These are phyloP conservation scores for Viola odorata DNA, from an alignment of 345 rosid species.

Conservation along the genomic window DNA sequence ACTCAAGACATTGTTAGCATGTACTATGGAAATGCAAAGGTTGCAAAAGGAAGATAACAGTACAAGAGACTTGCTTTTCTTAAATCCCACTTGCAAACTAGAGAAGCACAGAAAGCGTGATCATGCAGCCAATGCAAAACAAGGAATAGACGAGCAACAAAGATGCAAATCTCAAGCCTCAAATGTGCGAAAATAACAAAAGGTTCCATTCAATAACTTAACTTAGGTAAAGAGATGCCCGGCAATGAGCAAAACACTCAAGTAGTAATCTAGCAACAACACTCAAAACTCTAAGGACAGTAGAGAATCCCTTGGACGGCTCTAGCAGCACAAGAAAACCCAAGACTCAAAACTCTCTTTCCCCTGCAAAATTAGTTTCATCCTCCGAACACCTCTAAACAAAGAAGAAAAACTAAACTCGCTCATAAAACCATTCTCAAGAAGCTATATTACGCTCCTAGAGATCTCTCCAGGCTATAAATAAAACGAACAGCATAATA, in stretches of 20 bases:
- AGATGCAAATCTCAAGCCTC: too few species aligned
- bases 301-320: conserved; percentile 46
- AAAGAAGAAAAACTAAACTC: conserved; percentile 14
- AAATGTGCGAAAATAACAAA: too few species aligned
- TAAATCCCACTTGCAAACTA: too few species aligned
- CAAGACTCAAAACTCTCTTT: conserved; percentile 26
- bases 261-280: neutral
- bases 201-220: too few species aligned
- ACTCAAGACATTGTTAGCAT: too few species aligned
- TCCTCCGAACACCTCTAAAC: conserved; percentile 11
- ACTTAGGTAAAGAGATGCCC: neutral
- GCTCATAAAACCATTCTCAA: conserved; percentile 25
- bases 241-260: conserved; percentile 10
- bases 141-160: too few species aligned
- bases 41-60: too few species aligned
- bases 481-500: neutral
- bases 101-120: too few species aligned
- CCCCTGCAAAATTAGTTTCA: conserved; percentile 6
- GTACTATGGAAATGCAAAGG: too few species aligned
- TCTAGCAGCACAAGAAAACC: conserved; percentile 60
- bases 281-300: neutral
- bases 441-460: conserved; percentile 16
- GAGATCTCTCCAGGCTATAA: conserved; percentile 9
- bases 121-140: too few species aligned
- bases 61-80: too few species aligned